phyloP scores from a whole-genome alignment of 148 eudicot species.

The Agrostemma githago region DNA sequence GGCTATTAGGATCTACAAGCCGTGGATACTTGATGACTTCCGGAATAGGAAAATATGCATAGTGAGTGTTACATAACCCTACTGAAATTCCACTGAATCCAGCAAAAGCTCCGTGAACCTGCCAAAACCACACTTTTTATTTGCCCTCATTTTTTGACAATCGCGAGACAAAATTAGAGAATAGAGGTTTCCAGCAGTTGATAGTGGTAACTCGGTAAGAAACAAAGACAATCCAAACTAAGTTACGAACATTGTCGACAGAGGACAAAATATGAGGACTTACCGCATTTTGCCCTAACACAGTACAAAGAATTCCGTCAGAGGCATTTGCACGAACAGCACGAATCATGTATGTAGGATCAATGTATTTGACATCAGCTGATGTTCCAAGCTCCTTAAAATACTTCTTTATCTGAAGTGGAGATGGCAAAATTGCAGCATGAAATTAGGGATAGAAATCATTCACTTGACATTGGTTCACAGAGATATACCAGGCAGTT shows the following conservation, averaged over 20 bases:
- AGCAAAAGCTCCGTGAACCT: conserved; percentile 99
- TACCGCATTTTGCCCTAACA: conserved; percentile 99
- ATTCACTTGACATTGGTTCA: neutral
- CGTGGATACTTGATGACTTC: conserved; percentile 87
- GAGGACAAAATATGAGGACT: conserved; percentile 21
- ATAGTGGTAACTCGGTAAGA: neutral
- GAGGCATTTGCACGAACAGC: conserved; percentile 99
- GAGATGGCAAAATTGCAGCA: conserved; percentile 7
- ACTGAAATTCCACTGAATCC: conserved; percentile 98
- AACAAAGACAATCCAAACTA: neutral
- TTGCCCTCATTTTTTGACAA: neutral
- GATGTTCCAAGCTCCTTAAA: conserved; percentile 71
- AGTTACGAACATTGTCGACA: neutral
- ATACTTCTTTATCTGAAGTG: conserved; percentile 60
- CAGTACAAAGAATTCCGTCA: conserved; percentile 94
- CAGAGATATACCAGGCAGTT: neutral
- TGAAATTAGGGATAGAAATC: neutral
- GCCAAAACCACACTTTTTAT: conserved; percentile 24
- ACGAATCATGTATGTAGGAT: conserved; percentile 97
- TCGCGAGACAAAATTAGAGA: neutral
- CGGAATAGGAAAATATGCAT: conserved; percentile 92
- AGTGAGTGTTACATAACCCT: conserved; percentile 93
- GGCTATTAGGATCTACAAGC: conserved; percentile 88
- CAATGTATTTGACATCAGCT: conserved; percentile 94
- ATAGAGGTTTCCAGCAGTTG: neutral